These are phyloP conservation scores for Botrytis porri DNA, from an alignment of 2,329 filamentous ascomycete genomes.

Conservation along the genomic window DNA sequence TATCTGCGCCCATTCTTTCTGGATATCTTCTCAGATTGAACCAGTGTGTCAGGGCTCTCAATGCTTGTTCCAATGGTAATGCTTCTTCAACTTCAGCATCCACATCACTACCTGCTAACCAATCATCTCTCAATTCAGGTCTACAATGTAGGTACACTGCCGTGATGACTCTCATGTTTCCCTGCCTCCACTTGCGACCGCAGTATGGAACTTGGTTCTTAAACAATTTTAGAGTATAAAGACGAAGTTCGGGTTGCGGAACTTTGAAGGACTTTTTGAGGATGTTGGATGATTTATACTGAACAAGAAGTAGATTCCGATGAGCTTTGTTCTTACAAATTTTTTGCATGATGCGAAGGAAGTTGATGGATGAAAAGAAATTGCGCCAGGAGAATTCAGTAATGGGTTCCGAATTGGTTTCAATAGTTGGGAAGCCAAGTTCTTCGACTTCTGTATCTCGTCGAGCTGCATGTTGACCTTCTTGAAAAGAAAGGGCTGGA, in stretches of 20 bases:
- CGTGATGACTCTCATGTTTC: conserved; percentile 98
- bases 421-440: conserved; percentile 73
- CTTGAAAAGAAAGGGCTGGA: conserved; percentile 36
- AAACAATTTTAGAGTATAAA: conserved; percentile 97
- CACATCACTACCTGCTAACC: conserved; percentile 86
- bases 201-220: conserved; percentile 98
- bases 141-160: conserved; percentile 92
- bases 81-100: conserved; percentile 94
- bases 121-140: conserved; percentile 90
- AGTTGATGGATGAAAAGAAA: conserved; percentile 94
- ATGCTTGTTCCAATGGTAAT: conserved; percentile 84
- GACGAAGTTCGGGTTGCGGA: conserved; percentile 78
- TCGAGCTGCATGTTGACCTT: conserved; percentile 32
- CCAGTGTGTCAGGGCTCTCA: conserved; percentile 90
- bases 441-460: conserved; percentile 70
- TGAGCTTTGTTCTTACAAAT: conserved; percentile 95
- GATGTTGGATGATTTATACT: conserved; percentile 92
- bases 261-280: conserved; percentile 89
- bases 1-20: conserved; percentile 62
- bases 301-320: conserved; percentile 86
- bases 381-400: conserved; percentile 90
- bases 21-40: conserved; percentile 83
- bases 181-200: conserved; percentile 95
- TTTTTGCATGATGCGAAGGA: conserved; percentile 94
- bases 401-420: conserved; percentile 71